phyloP scores from a whole-genome alignment of 805 yeast species.

The Huiozyma naganishii region DNA sequence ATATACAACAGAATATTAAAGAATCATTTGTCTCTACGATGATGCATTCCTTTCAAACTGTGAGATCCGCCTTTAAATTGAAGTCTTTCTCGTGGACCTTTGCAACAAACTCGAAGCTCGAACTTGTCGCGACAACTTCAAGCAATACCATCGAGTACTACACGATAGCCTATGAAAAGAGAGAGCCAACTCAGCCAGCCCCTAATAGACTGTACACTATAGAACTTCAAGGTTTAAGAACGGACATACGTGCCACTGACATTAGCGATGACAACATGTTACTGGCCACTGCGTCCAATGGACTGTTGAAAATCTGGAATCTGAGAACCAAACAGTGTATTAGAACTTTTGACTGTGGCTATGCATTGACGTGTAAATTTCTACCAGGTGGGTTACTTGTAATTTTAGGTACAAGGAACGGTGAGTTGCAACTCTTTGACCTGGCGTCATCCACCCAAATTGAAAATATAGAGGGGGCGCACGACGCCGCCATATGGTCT shows the following conservation, averaged over 20 bases:
- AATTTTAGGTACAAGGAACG: slow-evolving; percentile 81
- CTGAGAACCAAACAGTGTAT: slow-evolving; percentile 60
- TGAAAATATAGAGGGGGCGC: slow-evolving; percentile 63
- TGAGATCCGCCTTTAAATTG: slow-evolving; percentile 57
- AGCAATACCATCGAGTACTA: slow-evolving; percentile 71
- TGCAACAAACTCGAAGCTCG: slow-evolving; percentile 38
- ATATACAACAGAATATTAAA: slow-evolving; percentile 40
- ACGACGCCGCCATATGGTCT: slow-evolving; percentile 80
- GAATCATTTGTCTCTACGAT: slow-evolving; percentile 43
- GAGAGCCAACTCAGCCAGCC: slow-evolving; percentile 33
- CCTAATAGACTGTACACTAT: slow-evolving; percentile 44
- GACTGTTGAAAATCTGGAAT: slow-evolving; percentile 84
- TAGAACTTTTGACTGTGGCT: slow-evolving; percentile 82
- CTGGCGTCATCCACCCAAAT: slow-evolving; percentile 70
- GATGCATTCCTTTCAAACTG: slow-evolving; percentile 55
- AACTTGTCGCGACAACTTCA: slow-evolving; percentile 52
- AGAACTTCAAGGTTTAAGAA: slow-evolving; percentile 78
- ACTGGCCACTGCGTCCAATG: slow-evolving; percentile 84
- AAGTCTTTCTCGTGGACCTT: slow-evolving; percentile 58
- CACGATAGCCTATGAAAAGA: slow-evolving; percentile 45
- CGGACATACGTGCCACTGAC: slow-evolving; percentile 77
- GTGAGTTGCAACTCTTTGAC: slow-evolving; percentile 76
- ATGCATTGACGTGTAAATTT: slow-evolving; percentile 68
- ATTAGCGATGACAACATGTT: slow-evolving; percentile 72
- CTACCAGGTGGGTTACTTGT: slow-evolving; percentile 87